Conservation (phyloP, 306 rosid genomes). For the Quercus cerris region DNA sequence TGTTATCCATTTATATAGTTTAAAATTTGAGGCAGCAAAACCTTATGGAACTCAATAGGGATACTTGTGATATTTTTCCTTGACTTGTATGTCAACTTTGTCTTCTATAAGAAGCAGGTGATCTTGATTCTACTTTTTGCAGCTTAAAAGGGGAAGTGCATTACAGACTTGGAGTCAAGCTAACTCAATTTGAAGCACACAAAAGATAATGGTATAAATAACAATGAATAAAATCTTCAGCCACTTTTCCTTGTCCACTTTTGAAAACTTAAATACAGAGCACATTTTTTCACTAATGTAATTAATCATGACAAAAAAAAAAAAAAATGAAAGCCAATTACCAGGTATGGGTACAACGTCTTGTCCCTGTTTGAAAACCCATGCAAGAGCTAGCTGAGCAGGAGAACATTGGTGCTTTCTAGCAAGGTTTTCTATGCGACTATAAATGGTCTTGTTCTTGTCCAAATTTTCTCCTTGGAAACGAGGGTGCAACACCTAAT, state of each 20-base stretch:
- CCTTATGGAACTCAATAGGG: not conserved
- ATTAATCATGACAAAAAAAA: not conserved
- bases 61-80: not conserved
- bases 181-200: too few relatives aligned
- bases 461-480: conserved; percentile 34
- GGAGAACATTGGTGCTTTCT: conserved; percentile 35
- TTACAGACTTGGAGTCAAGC: too few relatives aligned
- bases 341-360: conserved; percentile 55
- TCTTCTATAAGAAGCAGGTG: not conserved
- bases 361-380: conserved; percentile 50
- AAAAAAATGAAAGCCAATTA: not conserved
- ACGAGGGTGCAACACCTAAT: conserved; percentile 32
- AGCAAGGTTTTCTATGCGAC: conserved; percentile 39
- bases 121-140: too few relatives aligned
- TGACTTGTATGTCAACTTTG: not conserved
- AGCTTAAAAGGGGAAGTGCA: too few relatives aligned
- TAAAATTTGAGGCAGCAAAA: not conserved
- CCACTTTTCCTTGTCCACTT: not conserved
- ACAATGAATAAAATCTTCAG: too few relatives aligned
- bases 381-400: conserved; percentile 46
- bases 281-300: not conserved
- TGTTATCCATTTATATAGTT: not conserved
- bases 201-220: too few relatives aligned
- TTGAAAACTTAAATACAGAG: not conserved
- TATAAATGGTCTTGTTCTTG: conserved; percentile 50